A percentile compares a stretch with the other conserved stretches of the same genome.
Conservation (phyloP, 2,329 filamentous ascomycete genomes). For the Botrytis elliptica region DNA sequence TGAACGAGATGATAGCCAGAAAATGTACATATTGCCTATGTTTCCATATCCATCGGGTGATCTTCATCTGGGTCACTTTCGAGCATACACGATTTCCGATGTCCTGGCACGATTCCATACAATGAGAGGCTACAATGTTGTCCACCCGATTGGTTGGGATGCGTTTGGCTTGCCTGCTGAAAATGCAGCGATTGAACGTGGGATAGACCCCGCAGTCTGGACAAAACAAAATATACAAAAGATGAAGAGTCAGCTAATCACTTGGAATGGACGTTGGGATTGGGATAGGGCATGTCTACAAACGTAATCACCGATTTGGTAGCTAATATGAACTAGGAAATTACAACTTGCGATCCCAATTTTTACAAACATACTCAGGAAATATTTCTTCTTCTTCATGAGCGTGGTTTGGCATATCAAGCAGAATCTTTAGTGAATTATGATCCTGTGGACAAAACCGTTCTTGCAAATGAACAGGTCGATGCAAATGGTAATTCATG, state of each 20-base stretch:
- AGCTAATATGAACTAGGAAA: conserved; percentile 56
- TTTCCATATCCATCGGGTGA: conserved; percentile 89
- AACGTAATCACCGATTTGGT: background rate
- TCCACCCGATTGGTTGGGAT: conserved; percentile 95
- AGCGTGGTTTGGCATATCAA: conserved; percentile 77
- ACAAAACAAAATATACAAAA: conserved; percentile 75
- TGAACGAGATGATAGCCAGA: conserved; percentile 25
- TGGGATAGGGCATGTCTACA: conserved; percentile 70
- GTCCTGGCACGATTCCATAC: conserved; percentile 74
- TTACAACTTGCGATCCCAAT: conserved; percentile 77
- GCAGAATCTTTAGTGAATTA: conserved; percentile 84
- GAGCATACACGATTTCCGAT: conserved; percentile 89
- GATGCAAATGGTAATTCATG: conserved; percentile 81
- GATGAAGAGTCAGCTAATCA: conserved; percentile 79
- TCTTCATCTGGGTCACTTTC: conserved; percentile 81
- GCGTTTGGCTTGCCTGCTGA: conserved; percentile 88
- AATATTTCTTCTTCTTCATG: conserved; percentile 75
- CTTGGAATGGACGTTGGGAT: conserved; percentile 80
- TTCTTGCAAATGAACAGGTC: conserved; percentile 92
- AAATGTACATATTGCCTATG: conserved; percentile 80
- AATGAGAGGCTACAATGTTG: conserved; percentile 71
- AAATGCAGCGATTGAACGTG: conserved; percentile 83
- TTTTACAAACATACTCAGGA: conserved; percentile 91
- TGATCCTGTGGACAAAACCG: conserved; percentile 85
- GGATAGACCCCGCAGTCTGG: conserved; percentile 75